Evolutionary conservation across 768 basidiomycete genomes (phyloP), one percentile per base, ranked within the genome.

Genomic region (Tylopilus subfusipes): DNA sequence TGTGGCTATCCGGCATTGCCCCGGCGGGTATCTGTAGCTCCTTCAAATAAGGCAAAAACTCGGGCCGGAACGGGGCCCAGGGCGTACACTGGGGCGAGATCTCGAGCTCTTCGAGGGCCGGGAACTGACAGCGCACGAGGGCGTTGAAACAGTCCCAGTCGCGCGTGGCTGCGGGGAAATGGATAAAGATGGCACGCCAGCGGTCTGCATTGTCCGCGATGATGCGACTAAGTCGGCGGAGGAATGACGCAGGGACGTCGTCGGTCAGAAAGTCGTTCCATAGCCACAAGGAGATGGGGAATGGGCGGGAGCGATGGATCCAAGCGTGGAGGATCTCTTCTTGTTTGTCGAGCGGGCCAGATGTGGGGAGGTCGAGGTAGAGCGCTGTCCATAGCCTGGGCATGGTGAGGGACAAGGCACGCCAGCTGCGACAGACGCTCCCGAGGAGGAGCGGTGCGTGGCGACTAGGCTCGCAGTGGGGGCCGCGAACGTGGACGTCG

Each of bases 181-280:
- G 68, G 44, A 68, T n/a, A 42, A 70, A 68, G 49, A 68, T 56
- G 57, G 68, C 68, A 1, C 66, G 62, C 68, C 68, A 68, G 18
- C 66, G 61, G 21, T 68, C 66, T 8, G 68, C 64, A 19, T 60
- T 52, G 27, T 68, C 61, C 5, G 53, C 46, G 47, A 68, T 39
- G 47, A 58, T 31, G 10, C 31, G 30, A 40, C 53, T 64, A 14
- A 68, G 60, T 2, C 55, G 58, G 48, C 61, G 63, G 31, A 68
- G 67, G 34, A 68, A 65, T 14, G 45, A 1, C 1, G 60, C 51
- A 14, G 68, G 68, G 50, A 68, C 60, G 57, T 69, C 68, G 55
- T 68, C 68, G 2, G 68, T 66, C 57, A 70, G 54, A 56, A 68
- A 70, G 55, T 68, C 66, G 46, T 68, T 68, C 68, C 68, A 68